phyloP scores from a whole-genome alignment of 805 yeast genomes.

The Wickerhamomyces queroliae region DNA sequence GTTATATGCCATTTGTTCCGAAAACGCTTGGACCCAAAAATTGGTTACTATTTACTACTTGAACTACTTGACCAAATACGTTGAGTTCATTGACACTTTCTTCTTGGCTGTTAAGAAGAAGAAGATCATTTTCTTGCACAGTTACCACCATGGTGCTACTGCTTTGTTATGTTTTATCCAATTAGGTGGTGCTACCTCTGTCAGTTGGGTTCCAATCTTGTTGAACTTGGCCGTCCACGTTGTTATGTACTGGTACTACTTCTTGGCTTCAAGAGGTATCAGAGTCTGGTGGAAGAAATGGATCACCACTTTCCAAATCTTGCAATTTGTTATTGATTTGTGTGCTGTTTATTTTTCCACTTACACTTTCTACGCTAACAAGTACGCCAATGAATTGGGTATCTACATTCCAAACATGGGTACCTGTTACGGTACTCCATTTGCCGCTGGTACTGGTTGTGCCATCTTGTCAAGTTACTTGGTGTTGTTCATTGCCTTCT shows the following conservation, averaged over 20 bases:
- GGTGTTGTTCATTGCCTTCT: conserved; percentile 87
- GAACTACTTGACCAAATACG: conserved; percentile 84
- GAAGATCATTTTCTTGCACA: conserved; percentile 87
- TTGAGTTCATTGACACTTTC: conserved; percentile 87
- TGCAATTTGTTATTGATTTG: conserved; percentile 87
- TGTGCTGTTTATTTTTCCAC: conserved; percentile 91
- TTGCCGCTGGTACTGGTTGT: conserved; percentile 91
- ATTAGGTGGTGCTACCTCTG: conserved; percentile 82
- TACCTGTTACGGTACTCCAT: conserved; percentile 86
- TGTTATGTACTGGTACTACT: conserved; percentile 97
- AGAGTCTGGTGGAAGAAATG: conserved; percentile 99
- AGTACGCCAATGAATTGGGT: conserved; percentile 39
- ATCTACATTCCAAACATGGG: conserved; percentile 69
- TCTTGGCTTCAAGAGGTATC: conserved; percentile 86
- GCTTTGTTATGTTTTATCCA: conserved; percentile 93
- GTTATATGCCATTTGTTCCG: conserved; percentile 76
- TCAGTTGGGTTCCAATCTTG: conserved; percentile 91
- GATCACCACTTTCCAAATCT: conserved; percentile 94
- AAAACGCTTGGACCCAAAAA: conserved; percentile 75
- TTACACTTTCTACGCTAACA: conserved; percentile 79
- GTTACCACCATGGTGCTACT: conserved; percentile 98
- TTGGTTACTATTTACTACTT: conserved; percentile 82
- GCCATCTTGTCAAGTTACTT: conserved; percentile 82
- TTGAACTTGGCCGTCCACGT: conserved; percentile 91
- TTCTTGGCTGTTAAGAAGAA: conserved; percentile 90